Evolutionary conservation across 129 eudicot genomes (phyloP).

Genomic region (Helichrysum umbraculigerum): DNA sequence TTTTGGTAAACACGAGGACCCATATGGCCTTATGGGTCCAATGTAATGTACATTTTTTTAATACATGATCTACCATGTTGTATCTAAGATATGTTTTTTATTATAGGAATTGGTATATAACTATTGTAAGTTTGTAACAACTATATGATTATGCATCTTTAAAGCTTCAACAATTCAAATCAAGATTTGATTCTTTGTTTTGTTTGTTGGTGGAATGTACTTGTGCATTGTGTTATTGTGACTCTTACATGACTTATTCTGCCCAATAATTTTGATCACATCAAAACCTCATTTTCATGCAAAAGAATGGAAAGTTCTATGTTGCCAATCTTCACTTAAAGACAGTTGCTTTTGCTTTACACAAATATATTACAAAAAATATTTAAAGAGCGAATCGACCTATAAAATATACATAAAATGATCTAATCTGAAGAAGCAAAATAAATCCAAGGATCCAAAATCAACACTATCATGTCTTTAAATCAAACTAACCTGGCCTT

Average conservation of each 20-base stretch:
- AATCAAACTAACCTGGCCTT: not conserved
- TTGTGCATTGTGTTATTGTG: not conserved
- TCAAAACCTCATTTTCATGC: too few species aligned
- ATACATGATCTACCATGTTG: not conserved
- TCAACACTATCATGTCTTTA: not conserved
- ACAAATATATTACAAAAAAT: not conserved
- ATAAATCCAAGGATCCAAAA: too few species aligned
- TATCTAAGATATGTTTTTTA: not conserved
- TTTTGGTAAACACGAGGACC: slow-evolving; percentile 20
- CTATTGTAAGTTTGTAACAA: too few species aligned
- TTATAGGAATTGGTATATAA: not conserved
- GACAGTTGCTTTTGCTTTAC: too few species aligned
- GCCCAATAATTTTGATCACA: too few species aligned
- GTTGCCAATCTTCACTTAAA: too few species aligned
- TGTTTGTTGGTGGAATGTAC: not conserved
- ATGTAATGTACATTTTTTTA: slow-evolving; percentile 2
- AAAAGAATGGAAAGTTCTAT: too few species aligned
- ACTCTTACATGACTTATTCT: not conserved
- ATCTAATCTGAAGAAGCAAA: too few species aligned
- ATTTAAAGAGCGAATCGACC: too few species aligned
- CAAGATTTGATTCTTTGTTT: not conserved
- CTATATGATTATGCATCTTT: too few species aligned
- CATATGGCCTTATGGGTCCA: not conserved
- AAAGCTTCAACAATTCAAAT: not conserved
- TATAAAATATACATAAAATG: too few species aligned